These are phyloP conservation scores for Mikania micrantha DNA, from an alignment of 129 eudicot genomes.

Conservation along the genomic window DNA sequence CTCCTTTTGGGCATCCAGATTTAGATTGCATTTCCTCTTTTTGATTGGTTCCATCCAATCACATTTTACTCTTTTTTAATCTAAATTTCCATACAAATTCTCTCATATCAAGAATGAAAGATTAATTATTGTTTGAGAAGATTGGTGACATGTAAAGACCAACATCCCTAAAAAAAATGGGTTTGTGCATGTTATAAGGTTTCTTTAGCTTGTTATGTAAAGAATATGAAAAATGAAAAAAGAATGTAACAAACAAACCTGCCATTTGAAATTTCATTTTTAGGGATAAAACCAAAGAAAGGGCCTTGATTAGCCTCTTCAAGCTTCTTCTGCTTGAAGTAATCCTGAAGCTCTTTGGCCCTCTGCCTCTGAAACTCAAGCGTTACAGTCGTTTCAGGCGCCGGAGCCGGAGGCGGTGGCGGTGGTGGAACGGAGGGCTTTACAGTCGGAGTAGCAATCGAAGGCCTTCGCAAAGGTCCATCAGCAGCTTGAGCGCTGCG, in stretches of 20 bases:
- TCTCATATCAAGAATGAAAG: too few relatives aligned
- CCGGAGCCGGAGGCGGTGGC: constrained; percentile 29
- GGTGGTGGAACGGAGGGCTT: constrained; percentile 34
- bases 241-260: constrained; percentile 23
- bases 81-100: too few relatives aligned
- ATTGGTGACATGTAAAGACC: too few relatives aligned
- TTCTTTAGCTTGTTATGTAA: too few relatives aligned
- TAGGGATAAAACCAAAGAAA: constrained; percentile 72
- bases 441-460: constrained; percentile 53
- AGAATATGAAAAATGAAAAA: not conserved
- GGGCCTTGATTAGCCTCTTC: constrained; percentile 77
- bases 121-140: too few relatives aligned
- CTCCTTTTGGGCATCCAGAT: too few relatives aligned
- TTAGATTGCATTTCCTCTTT: too few relatives aligned
- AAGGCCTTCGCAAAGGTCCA: constrained; percentile 87
- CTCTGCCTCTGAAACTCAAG: constrained; percentile 93
- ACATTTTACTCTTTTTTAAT: too few relatives aligned
- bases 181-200: too few relatives aligned
- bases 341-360: constrained; percentile 93
- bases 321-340: constrained; percentile 76
- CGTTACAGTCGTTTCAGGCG: constrained; percentile 50
- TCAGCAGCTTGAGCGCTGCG: constrained; percentile 63
- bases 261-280: constrained; percentile 94
- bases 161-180: too few relatives aligned
- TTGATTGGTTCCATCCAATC: too few relatives aligned